Evolutionary conservation across 805 yeast genomes (phyloP), one percentile per base, ranked within the genome.

Genomic region (Starmera amethionina): DNA sequence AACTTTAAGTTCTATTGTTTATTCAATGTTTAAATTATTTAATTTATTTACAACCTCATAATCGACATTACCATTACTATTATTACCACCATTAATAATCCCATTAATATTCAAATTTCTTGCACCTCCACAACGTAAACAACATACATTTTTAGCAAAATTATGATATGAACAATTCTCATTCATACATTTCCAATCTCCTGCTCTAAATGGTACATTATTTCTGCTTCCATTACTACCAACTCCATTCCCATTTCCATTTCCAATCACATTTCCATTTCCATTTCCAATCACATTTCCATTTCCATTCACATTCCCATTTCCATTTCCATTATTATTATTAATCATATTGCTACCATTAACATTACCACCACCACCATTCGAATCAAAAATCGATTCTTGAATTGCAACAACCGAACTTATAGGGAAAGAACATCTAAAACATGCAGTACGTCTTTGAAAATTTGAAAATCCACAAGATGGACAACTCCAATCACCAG

Each of bases 401-500:
- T 79, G 85, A 43, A 79, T 70, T 6, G 85, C 72, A 19, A 74
- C 79, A 7, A 87, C 85, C 34, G 84, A 68, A 10, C 85, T 69
- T 9, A 86, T 85, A 6, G 96, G 95, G 62, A 82, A 87, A 2
- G 90, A 81, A 58, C 97, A 89, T 46, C 96, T 71, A 68, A 89
- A 87, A 61, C 97, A 89, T 2, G 94, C 94, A 3, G 94, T 83
- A 60, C 97, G 73, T 53, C 96, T 75, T 62, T 89, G 97, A 63
- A 89, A 89, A 60, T 89, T 89, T 19, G 95, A 84, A 54, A 89
- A 89, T 1, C 96, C 96, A 68, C 97, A 89, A 7, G 89, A 79
- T 22, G 96, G 95, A 60, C 97, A 89, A n/a, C 84, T 85, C 97
- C 97, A 89, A 58, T 89, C 97, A 16, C 97, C 97, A 0, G 97